Conservation (phyloP, 2,329 filamentous ascomycete genomes). For the Claviceps humidiphila region DNA sequence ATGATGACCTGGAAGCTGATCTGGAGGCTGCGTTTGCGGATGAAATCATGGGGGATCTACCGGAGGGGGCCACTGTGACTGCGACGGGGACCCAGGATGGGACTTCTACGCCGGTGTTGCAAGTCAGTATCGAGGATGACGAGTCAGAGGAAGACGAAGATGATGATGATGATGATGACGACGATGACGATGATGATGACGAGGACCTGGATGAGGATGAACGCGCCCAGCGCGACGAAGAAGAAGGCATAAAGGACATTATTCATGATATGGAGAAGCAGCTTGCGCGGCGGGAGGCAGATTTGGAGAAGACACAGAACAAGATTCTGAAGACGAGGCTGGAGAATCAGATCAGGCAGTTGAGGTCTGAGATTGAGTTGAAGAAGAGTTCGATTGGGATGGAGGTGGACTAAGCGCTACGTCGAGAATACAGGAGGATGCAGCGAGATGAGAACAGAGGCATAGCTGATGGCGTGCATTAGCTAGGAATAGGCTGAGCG, state of each 20-base stretch:
- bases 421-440: no score
- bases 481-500: no score
- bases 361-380: constrained; percentile 30
- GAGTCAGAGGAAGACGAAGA: constrained; percentile 29
- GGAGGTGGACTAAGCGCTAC: constrained; percentile 21
- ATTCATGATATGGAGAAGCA: constrained; percentile 39
- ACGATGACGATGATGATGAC: constrained; percentile 34
- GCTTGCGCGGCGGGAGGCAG: constrained; percentile 30
- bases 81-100: constrained; percentile 26
- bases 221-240: constrained; percentile 33
- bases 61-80: constrained; percentile 32
- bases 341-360: constrained; percentile 34
- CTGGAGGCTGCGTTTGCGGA: constrained; percentile 40
- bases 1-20: constrained; percentile 41
- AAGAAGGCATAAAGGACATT: constrained; percentile 42
- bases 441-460: no score
- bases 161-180: constrained; percentile 21
- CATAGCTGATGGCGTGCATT: no score
- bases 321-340: constrained; percentile 37
- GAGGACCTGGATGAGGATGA: constrained; percentile 39
- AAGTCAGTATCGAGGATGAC: constrained; percentile 31
- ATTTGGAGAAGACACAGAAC: constrained; percentile 30
- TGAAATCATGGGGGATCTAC: constrained; percentile 26
- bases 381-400: constrained; percentile 32
- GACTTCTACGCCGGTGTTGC: constrained; percentile 29